phyloP scores from a whole-genome alignment of 371 early-diverging fungal genomes.

The Lichtheimia ornata region DNA sequence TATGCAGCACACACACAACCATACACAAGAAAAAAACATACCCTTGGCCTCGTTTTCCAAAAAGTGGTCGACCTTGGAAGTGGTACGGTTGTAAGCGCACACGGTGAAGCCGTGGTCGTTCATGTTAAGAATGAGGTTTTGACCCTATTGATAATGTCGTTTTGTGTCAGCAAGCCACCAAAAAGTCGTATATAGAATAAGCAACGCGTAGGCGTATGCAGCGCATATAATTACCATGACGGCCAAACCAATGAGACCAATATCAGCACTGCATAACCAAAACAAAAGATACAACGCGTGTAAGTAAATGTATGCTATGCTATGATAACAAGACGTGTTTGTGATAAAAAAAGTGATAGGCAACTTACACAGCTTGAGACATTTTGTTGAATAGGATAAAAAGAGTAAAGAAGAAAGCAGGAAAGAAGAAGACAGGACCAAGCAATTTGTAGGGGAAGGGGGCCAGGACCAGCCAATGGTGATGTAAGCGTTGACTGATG shows the following conservation, averaged over 20 bases:
- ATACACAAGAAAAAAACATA: conserved; percentile 22
- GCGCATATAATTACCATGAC: conserved; percentile 84
- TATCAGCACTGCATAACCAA: conserved; percentile 81
- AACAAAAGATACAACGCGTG: background rate
- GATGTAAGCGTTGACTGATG: conserved; percentile 21
- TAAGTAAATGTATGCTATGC: conserved; percentile 1
- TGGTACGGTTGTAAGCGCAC: conserved; percentile 98
- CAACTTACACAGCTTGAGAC: conserved; percentile 27
- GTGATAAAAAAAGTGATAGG: background rate
- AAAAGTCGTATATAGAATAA: background rate
- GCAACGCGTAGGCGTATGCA: background rate
- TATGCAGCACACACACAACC: background rate
- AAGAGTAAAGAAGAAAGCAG: conserved; percentile 15
- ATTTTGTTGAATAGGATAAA: conserved; percentile 10
- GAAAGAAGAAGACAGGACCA: background rate
- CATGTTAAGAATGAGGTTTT: conserved; percentile 98
- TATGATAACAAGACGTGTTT: background rate
- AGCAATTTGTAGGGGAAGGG: conserved; percentile 12
- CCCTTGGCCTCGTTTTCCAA: conserved; percentile 95
- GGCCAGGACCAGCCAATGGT: conserved; percentile 10
- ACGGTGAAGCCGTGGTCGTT: conserved; percentile 94
- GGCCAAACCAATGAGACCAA: conserved; percentile 99
- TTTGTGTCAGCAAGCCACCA: background rate
- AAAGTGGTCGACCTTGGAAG: conserved; percentile 93
- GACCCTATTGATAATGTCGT: conserved; percentile 71